Conservation (phyloP, 768 basidiomycete species). For the Cystobasidium ongulense region DNA sequence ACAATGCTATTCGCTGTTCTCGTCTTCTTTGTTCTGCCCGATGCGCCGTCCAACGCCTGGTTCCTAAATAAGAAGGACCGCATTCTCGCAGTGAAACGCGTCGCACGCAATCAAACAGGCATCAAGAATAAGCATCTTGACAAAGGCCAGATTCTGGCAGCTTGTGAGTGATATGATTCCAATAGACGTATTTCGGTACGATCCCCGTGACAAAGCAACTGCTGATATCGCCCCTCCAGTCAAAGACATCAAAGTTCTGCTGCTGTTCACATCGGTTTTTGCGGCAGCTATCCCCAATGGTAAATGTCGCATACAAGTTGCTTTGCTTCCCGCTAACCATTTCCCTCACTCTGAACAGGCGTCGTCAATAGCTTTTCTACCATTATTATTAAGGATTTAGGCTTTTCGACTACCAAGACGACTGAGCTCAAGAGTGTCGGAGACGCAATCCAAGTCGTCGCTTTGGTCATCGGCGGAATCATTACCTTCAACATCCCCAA, state of each 20-base stretch:
- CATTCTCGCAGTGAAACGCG: neutral
- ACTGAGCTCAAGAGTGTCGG: constrained; percentile 8
- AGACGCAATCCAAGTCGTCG: neutral
- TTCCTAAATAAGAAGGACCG: neutral
- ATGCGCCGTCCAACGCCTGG: constrained; percentile 1
- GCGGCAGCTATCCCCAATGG: constrained; percentile 2
- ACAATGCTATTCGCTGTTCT: neutral
- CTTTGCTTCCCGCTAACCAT: neutral
- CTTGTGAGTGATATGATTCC: neutral
- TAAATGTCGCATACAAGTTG: neutral
- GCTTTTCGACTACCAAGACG: neutral
- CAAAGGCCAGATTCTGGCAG: neutral
- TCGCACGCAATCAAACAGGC: neutral
- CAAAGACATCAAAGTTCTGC: neutral
- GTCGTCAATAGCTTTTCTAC: constrained; percentile 1
- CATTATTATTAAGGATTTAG: neutral
- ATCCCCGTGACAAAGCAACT: too few species aligned
- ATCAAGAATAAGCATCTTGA: constrained; percentile 6
- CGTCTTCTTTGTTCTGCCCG: constrained; percentile 2
- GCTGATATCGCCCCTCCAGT: too few species aligned
- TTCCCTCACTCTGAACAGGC: neutral
- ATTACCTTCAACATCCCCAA: neutral
- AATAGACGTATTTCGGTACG: too few species aligned
- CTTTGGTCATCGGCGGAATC: neutral
- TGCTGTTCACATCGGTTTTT: neutral